Evolutionary conservation across 2,329 filamentous ascomycete genomes (phyloP).

Genomic region (Plenodomus lindquistii): DNA sequence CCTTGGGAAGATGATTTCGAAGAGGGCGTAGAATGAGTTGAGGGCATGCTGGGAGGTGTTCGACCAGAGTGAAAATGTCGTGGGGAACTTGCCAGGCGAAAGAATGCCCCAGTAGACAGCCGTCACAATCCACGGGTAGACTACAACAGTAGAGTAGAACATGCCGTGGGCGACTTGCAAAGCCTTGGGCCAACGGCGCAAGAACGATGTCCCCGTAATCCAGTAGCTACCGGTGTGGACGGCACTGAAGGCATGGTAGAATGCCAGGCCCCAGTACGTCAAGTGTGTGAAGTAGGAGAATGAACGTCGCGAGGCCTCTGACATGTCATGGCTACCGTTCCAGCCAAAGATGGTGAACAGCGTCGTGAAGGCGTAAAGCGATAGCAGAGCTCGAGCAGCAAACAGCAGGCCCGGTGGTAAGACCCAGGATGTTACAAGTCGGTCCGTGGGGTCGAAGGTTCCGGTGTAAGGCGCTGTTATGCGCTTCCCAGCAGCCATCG

Average conservation of each 20-base stretch:
- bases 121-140: conserved; percentile 51
- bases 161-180: conserved; percentile 47
- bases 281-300: conserved; percentile 86
- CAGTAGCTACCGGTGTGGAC: conserved; percentile 71
- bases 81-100: conserved; percentile 37
- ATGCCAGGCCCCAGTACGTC: conserved; percentile 80
- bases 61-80: conserved; percentile 51
- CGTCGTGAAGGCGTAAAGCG: conserved; percentile 70
- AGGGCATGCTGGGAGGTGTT: conserved; percentile 76
- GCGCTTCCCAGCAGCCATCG: conserved; percentile 32
- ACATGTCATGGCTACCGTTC: conserved; percentile 60
- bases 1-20: conserved; percentile 72
- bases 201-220: conserved; percentile 41
- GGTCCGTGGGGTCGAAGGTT: conserved; percentile 56
- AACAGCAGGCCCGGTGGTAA: conserved; percentile 68
- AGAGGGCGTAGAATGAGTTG: conserved; percentile 73
- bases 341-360: conserved; percentile 72
- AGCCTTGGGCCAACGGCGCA: conserved; percentile 43
- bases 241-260: conserved; percentile 73
- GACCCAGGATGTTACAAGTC: conserved; percentile 81
- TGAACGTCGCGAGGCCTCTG: conserved; percentile 50
- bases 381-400: conserved; percentile 54
- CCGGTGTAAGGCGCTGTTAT: conserved; percentile 30
- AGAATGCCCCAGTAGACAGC: conserved; percentile 51
- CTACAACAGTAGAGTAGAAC: conserved; percentile 49